phyloP scores from a whole-genome alignment of 805 yeast genomes.

The Yamadazyma tumulicola region DNA sequence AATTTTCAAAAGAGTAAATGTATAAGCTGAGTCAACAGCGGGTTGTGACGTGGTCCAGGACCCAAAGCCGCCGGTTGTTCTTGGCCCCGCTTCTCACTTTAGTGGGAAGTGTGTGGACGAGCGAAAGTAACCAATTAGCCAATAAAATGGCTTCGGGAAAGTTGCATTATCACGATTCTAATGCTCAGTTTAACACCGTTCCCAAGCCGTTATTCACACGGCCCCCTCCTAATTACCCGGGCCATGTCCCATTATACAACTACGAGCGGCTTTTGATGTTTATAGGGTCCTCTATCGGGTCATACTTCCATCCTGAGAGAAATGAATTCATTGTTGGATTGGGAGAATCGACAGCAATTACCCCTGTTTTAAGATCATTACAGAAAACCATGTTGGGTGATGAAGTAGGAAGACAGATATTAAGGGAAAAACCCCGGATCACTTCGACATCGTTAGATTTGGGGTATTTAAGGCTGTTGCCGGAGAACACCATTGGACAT shows the following conservation, averaged over 20 bases:
- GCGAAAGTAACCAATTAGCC: conserved; percentile 52
- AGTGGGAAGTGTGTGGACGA: conserved; percentile 24
- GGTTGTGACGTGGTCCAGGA: too few relatives aligned
- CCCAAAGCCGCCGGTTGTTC: not conserved
- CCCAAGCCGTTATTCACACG: conserved; percentile 33
- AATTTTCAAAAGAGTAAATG: too few relatives aligned
- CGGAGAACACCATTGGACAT: conserved; percentile 70
- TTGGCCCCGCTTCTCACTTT: conserved; percentile 1
- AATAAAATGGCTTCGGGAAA: conserved; percentile 55
- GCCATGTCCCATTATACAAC: conserved; percentile 70
- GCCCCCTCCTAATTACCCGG: conserved; percentile 53
- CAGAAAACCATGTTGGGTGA: conserved; percentile 74
- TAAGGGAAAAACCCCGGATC: conserved; percentile 79
- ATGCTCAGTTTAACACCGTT: conserved; percentile 27
- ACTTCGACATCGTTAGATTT: conserved; percentile 68
- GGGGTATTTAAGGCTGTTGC: conserved; percentile 54
- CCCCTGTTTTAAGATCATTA: conserved; percentile 57
- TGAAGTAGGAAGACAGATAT: conserved; percentile 69
- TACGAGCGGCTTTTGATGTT: conserved; percentile 65
- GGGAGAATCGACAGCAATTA: conserved; percentile 88
- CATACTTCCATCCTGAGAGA: conserved; percentile 71
- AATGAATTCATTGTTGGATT: conserved; percentile 74
- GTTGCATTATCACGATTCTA: conserved; percentile 36
- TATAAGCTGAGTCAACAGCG: not conserved
- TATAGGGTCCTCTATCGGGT: conserved; percentile 71